A percentile compares a stretch with the other conserved stretches of the same genome.
phyloP scores from a whole-genome alignment of 2,329 filamentous ascomycete species.

The Fusarium xylarioides region DNA sequence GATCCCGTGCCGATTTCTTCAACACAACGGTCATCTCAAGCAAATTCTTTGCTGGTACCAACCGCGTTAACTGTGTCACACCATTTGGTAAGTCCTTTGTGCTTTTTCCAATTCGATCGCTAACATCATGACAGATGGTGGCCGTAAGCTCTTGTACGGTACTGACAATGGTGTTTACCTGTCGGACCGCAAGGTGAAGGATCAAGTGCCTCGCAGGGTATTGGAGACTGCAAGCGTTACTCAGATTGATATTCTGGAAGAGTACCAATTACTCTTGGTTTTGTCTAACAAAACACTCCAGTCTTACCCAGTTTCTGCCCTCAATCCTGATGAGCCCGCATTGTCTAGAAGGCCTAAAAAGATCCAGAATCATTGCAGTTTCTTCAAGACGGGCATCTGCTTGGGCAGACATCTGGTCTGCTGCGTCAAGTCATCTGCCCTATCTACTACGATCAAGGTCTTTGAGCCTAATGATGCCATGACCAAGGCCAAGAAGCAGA shows the following conservation, averaged over 20 bases:
- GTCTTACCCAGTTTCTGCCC: constrained; percentile 86
- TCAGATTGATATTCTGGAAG: constrained; percentile 94
- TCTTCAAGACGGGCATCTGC: constrained; percentile 97
- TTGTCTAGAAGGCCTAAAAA: constrained; percentile 89
- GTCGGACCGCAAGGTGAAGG: constrained; percentile 88
- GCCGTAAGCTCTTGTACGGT: constrained; percentile 91
- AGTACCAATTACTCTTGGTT: constrained; percentile 91
- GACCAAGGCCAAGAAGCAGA: constrained; percentile 94
- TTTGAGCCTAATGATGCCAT: constrained; percentile 97
- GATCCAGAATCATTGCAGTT: constrained; percentile 96
- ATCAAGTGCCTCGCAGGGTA: constrained; percentile 81
- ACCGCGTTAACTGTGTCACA: constrained; percentile 93
- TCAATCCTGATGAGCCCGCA: constrained; percentile 84
- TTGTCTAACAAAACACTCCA: constrained; percentile 92
- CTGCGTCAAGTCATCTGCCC: constrained; percentile 91
- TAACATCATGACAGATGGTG: constrained; percentile 72
- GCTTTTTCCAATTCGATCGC: constrained; percentile 9
- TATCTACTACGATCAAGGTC: constrained; percentile 98
- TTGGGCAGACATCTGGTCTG: constrained; percentile 93
- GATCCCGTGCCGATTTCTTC: constrained; percentile 91
- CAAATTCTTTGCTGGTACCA: constrained; percentile 70
- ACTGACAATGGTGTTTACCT: constrained; percentile 95
- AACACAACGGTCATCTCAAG: constrained; percentile 72
- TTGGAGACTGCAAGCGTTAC: constrained; percentile 89
- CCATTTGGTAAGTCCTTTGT: constrained; percentile 75